These are phyloP conservation scores for Alternaria rosae DNA, from an alignment of 2,329 filamentous ascomycete species.

Conservation along the genomic window DNA sequence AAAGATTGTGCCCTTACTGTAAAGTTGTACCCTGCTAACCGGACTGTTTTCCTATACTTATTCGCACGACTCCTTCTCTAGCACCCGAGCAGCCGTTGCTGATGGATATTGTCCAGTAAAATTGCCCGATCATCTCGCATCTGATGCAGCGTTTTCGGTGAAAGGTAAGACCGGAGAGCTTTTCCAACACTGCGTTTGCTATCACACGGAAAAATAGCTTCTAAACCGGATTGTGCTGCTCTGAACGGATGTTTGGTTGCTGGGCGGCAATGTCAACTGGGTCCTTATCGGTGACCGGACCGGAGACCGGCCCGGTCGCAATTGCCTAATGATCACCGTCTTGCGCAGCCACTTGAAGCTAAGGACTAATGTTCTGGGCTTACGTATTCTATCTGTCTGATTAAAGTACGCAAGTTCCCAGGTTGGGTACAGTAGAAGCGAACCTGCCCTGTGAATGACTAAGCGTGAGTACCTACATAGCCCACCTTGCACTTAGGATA, in stretches of 20 bases:
- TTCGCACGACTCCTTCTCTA: not conserved
- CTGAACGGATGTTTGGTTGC: not conserved
- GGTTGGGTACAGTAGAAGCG: not conserved
- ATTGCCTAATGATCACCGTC: not conserved
- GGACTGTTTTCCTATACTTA: not conserved
- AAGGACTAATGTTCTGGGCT: not conserved
- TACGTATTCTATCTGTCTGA: not conserved
- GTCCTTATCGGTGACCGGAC: constrained; percentile 1
- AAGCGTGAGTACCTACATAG: constrained; percentile 1
- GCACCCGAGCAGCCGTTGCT: not conserved
- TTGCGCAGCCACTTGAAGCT: not conserved
- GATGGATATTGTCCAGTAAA: too few species aligned
- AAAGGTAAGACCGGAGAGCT: not conserved
- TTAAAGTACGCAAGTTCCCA: not conserved
- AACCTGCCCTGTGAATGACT: not conserved
- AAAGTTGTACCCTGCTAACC: not conserved
- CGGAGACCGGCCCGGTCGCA: not conserved
- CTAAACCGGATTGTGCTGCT: not conserved
- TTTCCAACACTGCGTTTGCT: not conserved
- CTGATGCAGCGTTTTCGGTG: not conserved
- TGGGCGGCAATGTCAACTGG: not conserved
- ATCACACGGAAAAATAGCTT: not conserved
- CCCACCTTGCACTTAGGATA: not conserved
- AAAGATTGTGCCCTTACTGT: not conserved
- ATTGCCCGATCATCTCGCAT: not conserved